A percentile compares a stretch with the other conserved stretches of the same genome.
Evolutionary conservation across 306 rosid genomes (phyloP).

Genomic region (Morella rubra): DNA sequence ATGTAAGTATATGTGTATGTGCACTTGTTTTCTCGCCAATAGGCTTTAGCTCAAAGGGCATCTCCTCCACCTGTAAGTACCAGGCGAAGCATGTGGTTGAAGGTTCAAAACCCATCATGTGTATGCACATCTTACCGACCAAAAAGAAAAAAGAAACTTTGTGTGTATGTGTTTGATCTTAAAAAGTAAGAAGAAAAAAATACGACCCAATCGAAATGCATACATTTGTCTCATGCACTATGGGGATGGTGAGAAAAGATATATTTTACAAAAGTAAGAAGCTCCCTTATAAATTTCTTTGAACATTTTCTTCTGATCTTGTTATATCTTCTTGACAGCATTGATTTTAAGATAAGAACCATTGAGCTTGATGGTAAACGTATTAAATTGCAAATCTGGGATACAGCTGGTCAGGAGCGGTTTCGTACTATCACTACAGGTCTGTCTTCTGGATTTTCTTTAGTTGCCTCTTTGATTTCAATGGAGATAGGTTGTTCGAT

Average conservation of each 20-base stretch:
- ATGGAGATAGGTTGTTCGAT: not conserved
- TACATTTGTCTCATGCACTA: no score
- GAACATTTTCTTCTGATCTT: constrained; percentile 22
- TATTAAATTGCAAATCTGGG: constrained; percentile 84
- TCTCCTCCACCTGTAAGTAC: not conserved
- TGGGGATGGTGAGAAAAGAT: no score
- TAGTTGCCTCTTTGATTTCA: not conserved
- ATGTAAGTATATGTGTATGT: not conserved
- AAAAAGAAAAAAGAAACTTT: no score
- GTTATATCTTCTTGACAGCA: constrained; percentile 41
- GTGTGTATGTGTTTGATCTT: not conserved
- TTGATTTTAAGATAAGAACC: constrained; percentile 89
- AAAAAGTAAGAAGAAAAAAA: not conserved
- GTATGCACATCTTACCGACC: not conserved
- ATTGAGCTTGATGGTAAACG: constrained; percentile 81
- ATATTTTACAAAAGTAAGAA: not conserved
- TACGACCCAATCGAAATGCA: no score
- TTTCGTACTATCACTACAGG: constrained; percentile 87
- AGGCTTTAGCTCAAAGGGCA: not conserved
- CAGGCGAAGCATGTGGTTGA: not conserved
- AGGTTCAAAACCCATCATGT: not conserved
- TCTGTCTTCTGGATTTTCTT: constrained; percentile 24
- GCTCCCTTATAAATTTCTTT: constrained; percentile 11
- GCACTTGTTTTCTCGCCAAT: not conserved
- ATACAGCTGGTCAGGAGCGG: constrained; percentile 89